phyloP scores from a whole-genome alignment of 371 early-diverging fungal species.

The Mortierella sp. region DNA sequence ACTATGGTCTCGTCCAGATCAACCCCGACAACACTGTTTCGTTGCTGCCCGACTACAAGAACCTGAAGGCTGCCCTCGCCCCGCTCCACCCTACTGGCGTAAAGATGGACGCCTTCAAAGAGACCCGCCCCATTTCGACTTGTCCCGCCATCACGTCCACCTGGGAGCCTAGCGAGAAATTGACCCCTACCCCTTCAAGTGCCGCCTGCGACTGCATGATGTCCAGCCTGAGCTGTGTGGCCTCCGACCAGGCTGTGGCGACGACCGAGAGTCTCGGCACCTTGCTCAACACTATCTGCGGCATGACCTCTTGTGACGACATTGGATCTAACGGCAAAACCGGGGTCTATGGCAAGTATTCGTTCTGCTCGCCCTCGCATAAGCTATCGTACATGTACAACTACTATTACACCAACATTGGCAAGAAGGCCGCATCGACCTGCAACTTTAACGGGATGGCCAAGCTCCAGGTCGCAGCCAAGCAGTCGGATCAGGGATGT shows the following conservation, averaged over 20 bases:
- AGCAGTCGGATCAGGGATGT: slow-evolving; percentile 36
- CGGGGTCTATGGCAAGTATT: slow-evolving; percentile 69
- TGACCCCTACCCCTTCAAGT: slow-evolving; percentile 81
- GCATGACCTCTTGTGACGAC: slow-evolving; percentile 66
- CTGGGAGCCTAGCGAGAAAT: slow-evolving; percentile 70
- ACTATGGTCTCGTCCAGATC: slow-evolving; percentile 82
- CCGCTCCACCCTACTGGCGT: slow-evolving; percentile 62
- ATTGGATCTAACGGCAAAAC: slow-evolving; percentile 65
- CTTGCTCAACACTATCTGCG: slow-evolving; percentile 67
- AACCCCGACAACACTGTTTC: slow-evolving; percentile 59
- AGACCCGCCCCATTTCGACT: slow-evolving; percentile 42
- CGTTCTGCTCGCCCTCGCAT: slow-evolving; percentile 65
- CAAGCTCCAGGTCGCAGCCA: slow-evolving; percentile 33
- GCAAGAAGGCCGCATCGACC: slow-evolving; percentile 45
- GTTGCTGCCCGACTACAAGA: slow-evolving; percentile 62
- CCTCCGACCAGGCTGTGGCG: slow-evolving; percentile 60
- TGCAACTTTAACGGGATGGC: slow-evolving; percentile 60
- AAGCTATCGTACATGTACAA: slow-evolving; percentile 64
- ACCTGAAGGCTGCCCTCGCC: slow-evolving; percentile 60
- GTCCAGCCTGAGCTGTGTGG: slow-evolving; percentile 71
- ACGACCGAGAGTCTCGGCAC: slow-evolving; percentile 41
- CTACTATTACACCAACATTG: slow-evolving; percentile 41
- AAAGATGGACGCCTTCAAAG: slow-evolving; percentile 62
- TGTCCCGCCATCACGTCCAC: slow-evolving; percentile 69
- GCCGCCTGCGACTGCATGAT: slow-evolving; percentile 80